phyloP scores from a whole-genome alignment of 1,284 basidiomycete genomes.

The Moesziomyces sp. region DNA sequence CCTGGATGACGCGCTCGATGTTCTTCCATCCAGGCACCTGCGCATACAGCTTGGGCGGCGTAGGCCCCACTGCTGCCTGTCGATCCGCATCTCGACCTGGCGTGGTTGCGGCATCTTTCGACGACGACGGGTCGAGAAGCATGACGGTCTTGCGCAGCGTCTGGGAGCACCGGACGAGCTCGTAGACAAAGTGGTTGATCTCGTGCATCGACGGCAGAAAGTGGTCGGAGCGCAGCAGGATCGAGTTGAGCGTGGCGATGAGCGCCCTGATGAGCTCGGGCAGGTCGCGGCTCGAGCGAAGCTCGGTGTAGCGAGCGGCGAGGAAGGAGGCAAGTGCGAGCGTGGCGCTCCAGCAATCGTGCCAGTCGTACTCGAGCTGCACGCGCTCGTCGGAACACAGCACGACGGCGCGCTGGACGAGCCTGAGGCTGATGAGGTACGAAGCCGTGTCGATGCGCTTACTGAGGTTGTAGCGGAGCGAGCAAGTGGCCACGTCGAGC shows the following conservation, averaged over 20 bases:
- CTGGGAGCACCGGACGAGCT: conserved; percentile 45
- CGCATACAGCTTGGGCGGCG: conserved; percentile 26
- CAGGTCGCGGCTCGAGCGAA: conserved; percentile 34
- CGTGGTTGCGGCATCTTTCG: neutral
- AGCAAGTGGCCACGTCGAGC: conserved; percentile 53
- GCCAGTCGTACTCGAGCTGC: conserved; percentile 60
- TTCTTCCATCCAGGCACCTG: conserved; percentile 45
- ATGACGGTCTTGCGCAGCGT: conserved; percentile 34
- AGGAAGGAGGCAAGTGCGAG: conserved; percentile 48
- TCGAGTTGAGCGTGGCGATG: conserved; percentile 47
- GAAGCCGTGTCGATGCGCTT: conserved; percentile 52
- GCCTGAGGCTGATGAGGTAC: conserved; percentile 49
- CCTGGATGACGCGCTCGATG: conserved; percentile 37
- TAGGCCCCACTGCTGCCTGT: conserved; percentile 5
- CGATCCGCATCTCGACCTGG: neutral
- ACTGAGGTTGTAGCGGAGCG: conserved; percentile 59
- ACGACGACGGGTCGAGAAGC: conserved; percentile 20
- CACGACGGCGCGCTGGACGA: conserved; percentile 47
- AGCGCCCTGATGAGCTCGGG: conserved; percentile 40
- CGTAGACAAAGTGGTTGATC: conserved; percentile 55
- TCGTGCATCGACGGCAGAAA: conserved; percentile 48
- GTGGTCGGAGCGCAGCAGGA: conserved; percentile 49
- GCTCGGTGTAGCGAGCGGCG: conserved; percentile 40
- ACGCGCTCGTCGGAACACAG: conserved; percentile 49
- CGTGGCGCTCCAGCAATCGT: conserved; percentile 54